phyloP scores from a whole-genome alignment of 177 flowering plant species.

The Vitis hybrid region DNA sequence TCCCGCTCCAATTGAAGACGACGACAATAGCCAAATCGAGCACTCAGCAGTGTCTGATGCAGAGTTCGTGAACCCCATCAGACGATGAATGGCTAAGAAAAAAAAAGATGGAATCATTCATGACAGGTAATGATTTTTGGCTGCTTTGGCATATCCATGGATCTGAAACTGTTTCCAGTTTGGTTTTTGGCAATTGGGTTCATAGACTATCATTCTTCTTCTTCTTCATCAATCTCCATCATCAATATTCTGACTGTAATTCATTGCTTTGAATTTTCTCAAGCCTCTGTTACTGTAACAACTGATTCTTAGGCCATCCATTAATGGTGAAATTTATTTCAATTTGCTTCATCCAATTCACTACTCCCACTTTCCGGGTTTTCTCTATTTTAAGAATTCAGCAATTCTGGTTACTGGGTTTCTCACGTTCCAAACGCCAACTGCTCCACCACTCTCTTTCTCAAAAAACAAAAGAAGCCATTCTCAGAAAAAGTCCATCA shows the following conservation, averaged over 20 bases:
- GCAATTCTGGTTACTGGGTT: too few species aligned
- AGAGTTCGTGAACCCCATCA: conserved; percentile 40
- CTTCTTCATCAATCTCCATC: background rate
- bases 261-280: conserved; percentile 10
- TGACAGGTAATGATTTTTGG: background rate
- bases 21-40: conserved; percentile 43
- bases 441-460: too few species aligned
- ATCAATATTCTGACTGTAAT: conserved; percentile 21
- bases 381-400: too few species aligned
- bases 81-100: conserved; percentile 12
- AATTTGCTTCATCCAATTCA: background rate
- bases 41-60: conserved; percentile 59
- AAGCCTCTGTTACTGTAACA: conserved; percentile 22
- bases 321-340: conserved; percentile 12
- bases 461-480: too few species aligned
- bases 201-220: conserved; percentile 6
- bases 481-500: too few species aligned
- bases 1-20: conserved; percentile 59
- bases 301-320: conserved; percentile 16
- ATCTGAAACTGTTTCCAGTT: conserved; percentile 13
- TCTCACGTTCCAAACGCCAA: too few species aligned
- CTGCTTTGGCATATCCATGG: conserved; percentile 1
- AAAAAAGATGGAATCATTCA: background rate
- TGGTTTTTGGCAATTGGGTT: conserved; percentile 15
- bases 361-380: conserved; percentile 6